phyloP scores from a whole-genome alignment of 805 yeast genomes.

The Suhomyces sp. region DNA sequence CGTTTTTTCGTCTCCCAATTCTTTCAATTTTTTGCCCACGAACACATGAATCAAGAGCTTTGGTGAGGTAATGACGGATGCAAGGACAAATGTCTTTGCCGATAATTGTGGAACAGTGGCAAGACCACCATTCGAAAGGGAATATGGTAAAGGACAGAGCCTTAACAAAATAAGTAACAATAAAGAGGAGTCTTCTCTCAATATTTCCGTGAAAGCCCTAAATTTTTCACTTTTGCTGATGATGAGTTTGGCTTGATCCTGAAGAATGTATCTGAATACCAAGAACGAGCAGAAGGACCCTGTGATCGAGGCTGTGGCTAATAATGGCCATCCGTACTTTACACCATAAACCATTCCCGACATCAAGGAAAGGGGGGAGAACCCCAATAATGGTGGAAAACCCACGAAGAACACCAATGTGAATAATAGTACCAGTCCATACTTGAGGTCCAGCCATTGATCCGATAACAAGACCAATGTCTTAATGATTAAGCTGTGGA shows the following conservation, averaged over 20 bases:
- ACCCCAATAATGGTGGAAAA: slow-evolving; percentile 91
- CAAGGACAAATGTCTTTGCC: slow-evolving; percentile 59
- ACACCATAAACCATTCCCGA: slow-evolving; percentile 85
- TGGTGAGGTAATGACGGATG: slow-evolving; percentile 77
- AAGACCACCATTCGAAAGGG: slow-evolving; percentile 87
- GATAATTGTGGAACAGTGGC: slow-evolving; percentile 82
- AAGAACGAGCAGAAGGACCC: slow-evolving; percentile 80
- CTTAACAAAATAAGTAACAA: slow-evolving; percentile 69
- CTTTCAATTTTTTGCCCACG: slow-evolving; percentile 72
- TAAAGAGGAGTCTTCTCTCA: slow-evolving; percentile 67
- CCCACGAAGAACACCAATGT: slow-evolving; percentile 61
- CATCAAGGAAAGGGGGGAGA: slow-evolving; percentile 61
- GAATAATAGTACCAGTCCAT: slow-evolving; percentile 50
- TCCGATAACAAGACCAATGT: slow-evolving; percentile 45
- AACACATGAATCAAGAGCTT: slow-evolving; percentile 75
- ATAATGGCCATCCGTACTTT: slow-evolving; percentile 72
- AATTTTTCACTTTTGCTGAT: slow-evolving; percentile 63
- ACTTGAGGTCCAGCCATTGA: slow-evolving; percentile 37
- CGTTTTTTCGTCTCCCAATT: slow-evolving; percentile 57
- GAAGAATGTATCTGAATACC: slow-evolving; percentile 59
- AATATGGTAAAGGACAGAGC: slow-evolving; percentile 90
- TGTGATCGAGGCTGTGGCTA: slow-evolving; percentile 63
- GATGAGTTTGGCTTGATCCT: slow-evolving; percentile 56
- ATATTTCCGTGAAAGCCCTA: slow-evolving; percentile 69
- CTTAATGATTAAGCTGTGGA: slow-evolving; percentile 37